These are phyloP conservation scores for Podospora pseudopauciseta DNA, from an alignment of 495 filamentous ascomycete species.

Conservation along the genomic window DNA sequence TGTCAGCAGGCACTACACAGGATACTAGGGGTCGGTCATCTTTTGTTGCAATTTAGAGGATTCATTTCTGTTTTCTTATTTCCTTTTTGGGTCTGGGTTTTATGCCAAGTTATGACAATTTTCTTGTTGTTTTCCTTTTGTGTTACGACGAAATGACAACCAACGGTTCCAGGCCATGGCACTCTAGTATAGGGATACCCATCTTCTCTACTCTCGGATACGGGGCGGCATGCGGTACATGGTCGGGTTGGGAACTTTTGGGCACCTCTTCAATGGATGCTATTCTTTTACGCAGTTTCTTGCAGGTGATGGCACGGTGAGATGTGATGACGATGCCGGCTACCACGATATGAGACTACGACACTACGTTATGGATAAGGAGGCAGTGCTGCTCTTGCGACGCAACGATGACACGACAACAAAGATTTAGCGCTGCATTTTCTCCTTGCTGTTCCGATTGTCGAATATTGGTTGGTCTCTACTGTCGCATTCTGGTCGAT, in stretches of 20 bases:
- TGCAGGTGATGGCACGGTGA: background rate
- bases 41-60: slow-evolving; percentile 7
- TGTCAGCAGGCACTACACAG: background rate
- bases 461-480: background rate
- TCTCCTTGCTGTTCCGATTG: background rate
- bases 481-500: background rate
- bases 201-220: slow-evolving; percentile 7
- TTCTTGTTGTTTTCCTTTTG: slow-evolving; percentile 6
- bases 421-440: background rate
- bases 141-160: slow-evolving; percentile 8
- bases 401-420: background rate
- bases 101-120: slow-evolving; percentile 28
- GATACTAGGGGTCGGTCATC: background rate
- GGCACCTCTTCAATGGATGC: slow-evolving; percentile 10
- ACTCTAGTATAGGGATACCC: slow-evolving; percentile 15
- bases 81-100: background rate
- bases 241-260: slow-evolving; percentile 2
- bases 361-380: background rate
- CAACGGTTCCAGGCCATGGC: slow-evolving; percentile 5
- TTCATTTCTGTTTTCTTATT: slow-evolving; percentile 8
- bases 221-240: background rate
- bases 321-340: background rate
- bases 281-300: background rate
- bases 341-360: background rate
- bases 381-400: background rate